These are phyloP conservation scores for Moesziomyces parantarcticus DNA, from an alignment of 1,284 basidiomycete species.

Conservation along the genomic window DNA sequence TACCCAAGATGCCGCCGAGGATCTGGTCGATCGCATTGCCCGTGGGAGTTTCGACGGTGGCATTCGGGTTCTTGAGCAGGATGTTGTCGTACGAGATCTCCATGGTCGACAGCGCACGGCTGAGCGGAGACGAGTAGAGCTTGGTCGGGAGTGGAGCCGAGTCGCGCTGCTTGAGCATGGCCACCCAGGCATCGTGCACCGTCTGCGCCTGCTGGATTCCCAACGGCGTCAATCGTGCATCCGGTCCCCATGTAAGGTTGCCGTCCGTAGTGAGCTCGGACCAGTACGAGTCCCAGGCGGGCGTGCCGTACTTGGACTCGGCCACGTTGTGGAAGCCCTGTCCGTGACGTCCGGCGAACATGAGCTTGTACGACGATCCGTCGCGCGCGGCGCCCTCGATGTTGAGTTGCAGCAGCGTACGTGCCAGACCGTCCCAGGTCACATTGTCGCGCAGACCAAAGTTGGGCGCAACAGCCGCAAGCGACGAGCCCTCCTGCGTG, in stretches of 20 bases:
- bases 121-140: conserved; percentile 39
- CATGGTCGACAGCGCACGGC: conserved; percentile 37
- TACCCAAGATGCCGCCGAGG: conserved; percentile 3
- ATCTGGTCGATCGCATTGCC: background rate
- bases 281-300: conserved; percentile 47
- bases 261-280: conserved; percentile 36
- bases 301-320: conserved; percentile 44
- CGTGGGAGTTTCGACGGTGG: background rate
- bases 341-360: conserved; percentile 49
- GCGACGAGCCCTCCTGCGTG: conserved; percentile 21
- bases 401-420: conserved; percentile 37
- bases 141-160: conserved; percentile 31
- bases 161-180: conserved; percentile 24
- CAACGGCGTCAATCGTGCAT: conserved; percentile 39
- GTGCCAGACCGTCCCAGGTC: conserved; percentile 32
- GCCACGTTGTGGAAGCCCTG: conserved; percentile 54
- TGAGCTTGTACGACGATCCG: conserved; percentile 45
- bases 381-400: conserved; percentile 11
- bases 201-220: conserved; percentile 50
- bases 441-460: conserved; percentile 44
- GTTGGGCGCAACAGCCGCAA: conserved; percentile 45
- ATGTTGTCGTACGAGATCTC: conserved; percentile 41
- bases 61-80: conserved; percentile 21
- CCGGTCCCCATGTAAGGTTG: conserved; percentile 46
- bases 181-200: conserved; percentile 38